Evolutionary conservation across 2,329 filamentous ascomycete species (phyloP), one percentile per base, ranked within the genome.

Genomic region (Albophoma yamanashiensis): DNA sequence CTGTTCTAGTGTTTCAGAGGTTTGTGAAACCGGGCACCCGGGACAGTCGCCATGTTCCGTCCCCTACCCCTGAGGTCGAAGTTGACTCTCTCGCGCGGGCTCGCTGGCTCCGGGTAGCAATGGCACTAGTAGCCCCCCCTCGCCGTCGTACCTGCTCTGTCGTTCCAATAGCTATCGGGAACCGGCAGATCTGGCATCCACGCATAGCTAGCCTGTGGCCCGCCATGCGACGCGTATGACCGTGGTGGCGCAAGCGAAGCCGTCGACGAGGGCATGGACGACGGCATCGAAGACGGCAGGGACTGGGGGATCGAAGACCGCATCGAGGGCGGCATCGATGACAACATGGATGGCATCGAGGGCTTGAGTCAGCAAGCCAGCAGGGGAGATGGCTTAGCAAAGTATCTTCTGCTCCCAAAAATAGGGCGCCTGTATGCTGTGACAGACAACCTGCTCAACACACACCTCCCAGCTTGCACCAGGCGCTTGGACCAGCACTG

Each of bases 241-340:
- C 65, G 59, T 6, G 60, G 59, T 11, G 65, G 56, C n/a, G 64
- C 57, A 25, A 56, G 59, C 6, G 58, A 38, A 7, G 43, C 55
- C 58, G 62, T 62, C 52, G 38, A 50, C 20, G 58, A 27, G n/a
- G 60, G 43, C 57, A 62, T 47, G n/a, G 58, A 20, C 20, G 45
- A n/a, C 5, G 55, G 14, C 14, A 58, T 57, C 8, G 65, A 62
- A 45, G 59, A 42, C 22, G n/a, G 45, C 55, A 60, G 6, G 6
- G 22, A 27, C 4, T 25, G 45, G 7, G 66, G 58, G 34, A 64
- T 57, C 8, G 65, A 62, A 45, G 59, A 42, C 12, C 2, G 45
- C 59, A 60, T 58, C 11, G 65, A 62, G n/a, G 47, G 36, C 42
- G 43, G 58, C 58, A 63, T 61, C 55, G 40, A 40, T 12, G 59